Evolutionary conservation across 345 rosid species (phyloP), one percentile per base, ranked within the genome.

Genomic region (Rubroshorea leprosula): DNA sequence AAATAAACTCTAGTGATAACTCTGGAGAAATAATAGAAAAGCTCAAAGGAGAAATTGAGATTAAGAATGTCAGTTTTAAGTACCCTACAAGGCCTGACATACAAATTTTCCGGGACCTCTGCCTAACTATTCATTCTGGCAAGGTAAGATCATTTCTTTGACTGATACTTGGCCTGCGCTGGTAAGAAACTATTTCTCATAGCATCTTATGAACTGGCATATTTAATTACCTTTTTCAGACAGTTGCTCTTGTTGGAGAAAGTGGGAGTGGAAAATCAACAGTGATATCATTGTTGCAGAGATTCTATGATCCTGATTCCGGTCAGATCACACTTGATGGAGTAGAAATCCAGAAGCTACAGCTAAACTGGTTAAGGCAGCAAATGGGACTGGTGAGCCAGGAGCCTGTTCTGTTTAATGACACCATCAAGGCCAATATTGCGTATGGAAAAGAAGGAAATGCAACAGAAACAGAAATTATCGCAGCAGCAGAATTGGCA

Each of bases 261-360:
- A 90, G 92, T 45, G 95, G 97, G 22, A 74, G 95, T 20, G 97
- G 95, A 0, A 90, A 90, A 68, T 89, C 95, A 2, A 84, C 95
- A 0, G 85, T 83, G 38, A 72, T 84, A 4, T 64, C 97, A 0
- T 54, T 86, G 69, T 17, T 86, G 74, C 95, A 82, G 58, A 70
- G 97, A 43, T 90, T 86, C 54, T 86, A 90, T 18, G 85, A 86
- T 72, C 85, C 85, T 3, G 85, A 90, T 55, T 75, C 92, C 0
- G 97, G 97, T 51, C 76, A 57, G 11, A 81, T 86, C 25, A 82
- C 80, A 25, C 72, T 89, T 3, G 97, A 86, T 29, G 85, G 97
- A n/a, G 67, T 74, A 44, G 85, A 84, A 54, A 84, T 90, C 27
- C 70, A 70, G 60, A 76, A 64, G 20, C 59, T 90, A 26, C 76